These are phyloP conservation scores for Akebia trifoliata DNA, from an alignment of 164 flowering plant species.

Conservation along the genomic window DNA sequence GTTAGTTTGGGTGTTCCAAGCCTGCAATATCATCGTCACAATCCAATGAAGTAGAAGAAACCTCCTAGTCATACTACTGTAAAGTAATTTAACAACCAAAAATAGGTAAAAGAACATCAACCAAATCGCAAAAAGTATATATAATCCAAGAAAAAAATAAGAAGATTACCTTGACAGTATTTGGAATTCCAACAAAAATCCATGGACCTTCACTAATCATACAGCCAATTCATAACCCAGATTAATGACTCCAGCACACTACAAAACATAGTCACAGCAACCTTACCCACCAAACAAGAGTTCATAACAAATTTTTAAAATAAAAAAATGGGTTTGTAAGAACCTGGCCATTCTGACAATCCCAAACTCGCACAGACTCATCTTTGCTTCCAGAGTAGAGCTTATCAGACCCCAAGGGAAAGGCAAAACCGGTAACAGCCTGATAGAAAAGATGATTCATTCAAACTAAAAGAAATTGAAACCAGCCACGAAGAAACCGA, in stretches of 20 bases:
- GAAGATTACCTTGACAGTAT: constrained; percentile 66
- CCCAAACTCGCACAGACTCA: constrained; percentile 68
- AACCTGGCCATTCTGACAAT: constrained; percentile 91
- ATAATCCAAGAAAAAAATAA: not conserved
- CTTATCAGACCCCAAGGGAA: constrained; percentile 79
- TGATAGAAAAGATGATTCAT: constrained; percentile 20
- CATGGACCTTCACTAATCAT: constrained; percentile 97
- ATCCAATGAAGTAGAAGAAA: not conserved
- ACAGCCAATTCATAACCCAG: constrained; percentile 85
- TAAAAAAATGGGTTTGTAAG: not conserved
- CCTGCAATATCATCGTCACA: constrained; percentile 37
- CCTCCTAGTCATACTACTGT: not conserved
- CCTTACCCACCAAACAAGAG: constrained; percentile 1
- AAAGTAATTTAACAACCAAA: no score
- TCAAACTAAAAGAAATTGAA: not conserved
- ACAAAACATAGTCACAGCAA: constrained; percentile 12
- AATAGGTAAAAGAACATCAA: not conserved
- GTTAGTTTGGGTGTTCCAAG: constrained; percentile 69
- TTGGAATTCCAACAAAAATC: constrained; percentile 84
- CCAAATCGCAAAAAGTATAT: not conserved
- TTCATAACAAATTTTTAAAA: not conserved
- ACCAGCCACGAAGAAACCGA: constrained; percentile 5
- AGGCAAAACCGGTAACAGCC: constrained; percentile 68
- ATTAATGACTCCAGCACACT: constrained; percentile 63
- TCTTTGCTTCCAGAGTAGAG: constrained; percentile 77